phyloP scores from a whole-genome alignment of 768 basidiomycete species.

The Mycena capillaripes region DNA sequence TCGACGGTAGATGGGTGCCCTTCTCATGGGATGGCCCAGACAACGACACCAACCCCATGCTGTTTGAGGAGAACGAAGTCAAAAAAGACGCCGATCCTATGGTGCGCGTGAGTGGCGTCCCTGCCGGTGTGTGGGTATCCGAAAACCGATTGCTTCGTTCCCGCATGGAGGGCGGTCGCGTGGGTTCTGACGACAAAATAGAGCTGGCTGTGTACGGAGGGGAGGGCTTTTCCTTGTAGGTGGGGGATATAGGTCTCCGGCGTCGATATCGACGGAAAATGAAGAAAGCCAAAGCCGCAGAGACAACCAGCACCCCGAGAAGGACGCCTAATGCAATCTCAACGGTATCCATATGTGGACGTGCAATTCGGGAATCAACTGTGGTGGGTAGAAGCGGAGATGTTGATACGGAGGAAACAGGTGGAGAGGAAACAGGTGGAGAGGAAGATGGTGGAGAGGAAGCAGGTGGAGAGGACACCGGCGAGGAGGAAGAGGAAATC shows the following conservation, averaged over 20 bases:
- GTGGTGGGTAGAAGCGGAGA: neutral
- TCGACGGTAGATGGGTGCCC: neutral
- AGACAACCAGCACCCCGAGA: neutral
- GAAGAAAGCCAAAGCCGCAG: neutral
- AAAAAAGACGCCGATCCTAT: neutral
- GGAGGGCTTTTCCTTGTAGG: neutral
- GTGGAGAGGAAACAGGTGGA: neutral
- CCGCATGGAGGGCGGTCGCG: conserved; percentile 28
- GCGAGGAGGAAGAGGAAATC: neutral
- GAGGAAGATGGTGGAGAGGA: no score
- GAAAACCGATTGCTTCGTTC: conserved; percentile 26
- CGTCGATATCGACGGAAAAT: conserved; percentile 2
- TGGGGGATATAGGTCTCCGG: neutral
- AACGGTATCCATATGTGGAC: neutral
- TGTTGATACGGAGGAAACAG: neutral
- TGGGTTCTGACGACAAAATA: neutral
- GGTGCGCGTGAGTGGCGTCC: conserved; percentile 25
- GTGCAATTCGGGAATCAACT: neutral
- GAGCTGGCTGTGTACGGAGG: conserved; percentile 18
- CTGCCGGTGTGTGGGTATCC: conserved; percentile 22
- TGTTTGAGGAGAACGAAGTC: conserved; percentile 17
- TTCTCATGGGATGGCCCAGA: neutral
- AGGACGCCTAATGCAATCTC: conserved; percentile 5
- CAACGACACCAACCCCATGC: conserved; percentile 1
- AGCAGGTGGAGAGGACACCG: neutral